These are phyloP conservation scores for Globisporangium spiculum DNA, from an alignment of 352 stramenopile genomes.

Conservation along the genomic window DNA sequence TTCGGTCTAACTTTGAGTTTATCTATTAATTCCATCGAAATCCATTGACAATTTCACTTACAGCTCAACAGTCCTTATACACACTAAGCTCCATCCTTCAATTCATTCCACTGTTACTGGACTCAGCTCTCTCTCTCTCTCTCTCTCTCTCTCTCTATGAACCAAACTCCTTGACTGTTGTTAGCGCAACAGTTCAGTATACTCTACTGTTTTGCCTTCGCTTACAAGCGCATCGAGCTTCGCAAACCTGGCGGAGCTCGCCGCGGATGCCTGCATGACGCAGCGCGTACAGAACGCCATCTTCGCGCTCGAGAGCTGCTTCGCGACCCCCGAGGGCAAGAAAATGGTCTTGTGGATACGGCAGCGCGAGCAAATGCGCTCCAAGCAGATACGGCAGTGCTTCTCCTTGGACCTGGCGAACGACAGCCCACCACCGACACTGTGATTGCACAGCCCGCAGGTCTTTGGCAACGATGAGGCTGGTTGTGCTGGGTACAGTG, in stretches of 20 bases:
- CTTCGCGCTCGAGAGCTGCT: slow-evolving; percentile 19
- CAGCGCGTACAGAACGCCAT: slow-evolving; percentile 32
- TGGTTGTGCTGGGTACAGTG: too few species aligned
- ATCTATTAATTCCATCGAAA: too few species aligned
- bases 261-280: slow-evolving; percentile 15
- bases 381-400: slow-evolving; percentile 6
- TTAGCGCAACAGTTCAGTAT: neutral
- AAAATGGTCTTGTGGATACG: slow-evolving; percentile 21
- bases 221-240: neutral
- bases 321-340: slow-evolving; percentile 20
- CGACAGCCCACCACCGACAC: neutral
- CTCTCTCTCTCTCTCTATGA: neutral
- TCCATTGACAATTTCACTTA: too few species aligned
- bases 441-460: neutral
- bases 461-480: too few species aligned
- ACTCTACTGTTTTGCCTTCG: neutral
- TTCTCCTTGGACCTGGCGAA: slow-evolving; percentile 1
- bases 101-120: neutral
- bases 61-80: too few species aligned
- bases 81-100: too few species aligned
- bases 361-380: slow-evolving; percentile 22
- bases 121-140: neutral
- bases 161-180: neutral
- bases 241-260: slow-evolving; percentile 13
- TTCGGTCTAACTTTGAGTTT: too few species aligned